A percentile compares a stretch with the other conserved stretches of the same genome.
These are phyloP conservation scores for Pythium pyrilobum DNA, from an alignment of 352 stramenopile genomes.

Conservation along the genomic window DNA sequence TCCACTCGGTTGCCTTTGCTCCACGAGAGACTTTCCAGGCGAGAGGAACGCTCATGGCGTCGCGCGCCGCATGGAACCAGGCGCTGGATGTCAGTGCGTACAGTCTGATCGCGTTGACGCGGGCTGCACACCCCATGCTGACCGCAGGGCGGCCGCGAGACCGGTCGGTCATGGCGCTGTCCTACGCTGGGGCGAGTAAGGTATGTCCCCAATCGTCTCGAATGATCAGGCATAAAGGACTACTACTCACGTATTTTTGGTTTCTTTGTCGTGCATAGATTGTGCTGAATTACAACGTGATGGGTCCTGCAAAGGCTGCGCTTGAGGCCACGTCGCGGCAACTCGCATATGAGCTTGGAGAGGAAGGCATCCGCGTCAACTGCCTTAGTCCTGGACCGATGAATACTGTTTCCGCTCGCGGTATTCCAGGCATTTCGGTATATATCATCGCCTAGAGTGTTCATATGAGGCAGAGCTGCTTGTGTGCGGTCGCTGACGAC, in stretches of 20 bases:
- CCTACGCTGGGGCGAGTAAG: conserved; percentile 79
- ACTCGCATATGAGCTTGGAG: conserved; percentile 77
- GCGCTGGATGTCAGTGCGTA: conserved; percentile 87
- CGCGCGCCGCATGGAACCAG: conserved; percentile 55
- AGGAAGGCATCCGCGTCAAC: conserved; percentile 84
- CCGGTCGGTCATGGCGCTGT: conserved; percentile 81
- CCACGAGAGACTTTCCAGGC: conserved; percentile 64
- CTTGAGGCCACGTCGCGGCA: conserved; percentile 81
- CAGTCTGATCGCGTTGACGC: conserved; percentile 84
- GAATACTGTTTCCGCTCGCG: conserved; percentile 87
- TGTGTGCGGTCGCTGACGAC: background rate
- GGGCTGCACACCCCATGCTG: conserved; percentile 56
- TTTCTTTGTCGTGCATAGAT: conserved; percentile 26
- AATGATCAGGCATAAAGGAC: no score
- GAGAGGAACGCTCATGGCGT: conserved; percentile 43
- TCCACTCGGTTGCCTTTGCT: conserved; percentile 91
- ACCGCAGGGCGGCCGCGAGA: conserved; percentile 18
- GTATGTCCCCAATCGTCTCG: no score
- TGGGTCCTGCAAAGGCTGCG: conserved; percentile 89
- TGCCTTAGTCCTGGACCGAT: conserved; percentile 87
- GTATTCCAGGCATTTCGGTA: conserved; percentile 85
- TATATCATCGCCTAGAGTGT: background rate
- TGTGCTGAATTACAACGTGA: conserved; percentile 89
- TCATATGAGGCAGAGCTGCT: background rate
- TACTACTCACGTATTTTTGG: no score